Conservation (phyloP, 2,329 filamentous ascomycete genomes). For the Ampelomyces quisqualis region DNA sequence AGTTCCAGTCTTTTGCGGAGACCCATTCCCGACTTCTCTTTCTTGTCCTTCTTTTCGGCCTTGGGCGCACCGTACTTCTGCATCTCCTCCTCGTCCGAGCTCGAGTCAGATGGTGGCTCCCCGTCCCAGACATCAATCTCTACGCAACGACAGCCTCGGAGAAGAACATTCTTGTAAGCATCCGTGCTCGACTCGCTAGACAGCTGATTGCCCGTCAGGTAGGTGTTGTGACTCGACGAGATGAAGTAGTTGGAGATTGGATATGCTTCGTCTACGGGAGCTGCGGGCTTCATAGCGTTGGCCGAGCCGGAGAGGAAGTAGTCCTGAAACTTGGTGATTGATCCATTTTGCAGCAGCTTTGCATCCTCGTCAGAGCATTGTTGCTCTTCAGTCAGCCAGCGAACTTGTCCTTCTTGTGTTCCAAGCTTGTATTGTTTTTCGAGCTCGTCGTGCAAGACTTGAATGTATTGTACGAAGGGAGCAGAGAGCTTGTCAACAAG, state of each 20-base stretch:
- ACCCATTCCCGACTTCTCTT: constrained; percentile 22
- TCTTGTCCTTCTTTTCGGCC: constrained; percentile 26
- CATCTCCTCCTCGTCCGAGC: constrained; percentile 39
- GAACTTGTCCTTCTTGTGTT: constrained; percentile 32
- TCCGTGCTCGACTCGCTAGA: constrained; percentile 74
- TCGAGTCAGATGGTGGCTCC: constrained; percentile 48
- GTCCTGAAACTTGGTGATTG: constrained; percentile 37
- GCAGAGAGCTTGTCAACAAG: constrained; percentile 34
- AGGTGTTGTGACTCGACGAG: constrained; percentile 93
- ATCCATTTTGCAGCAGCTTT: constrained; percentile 31
- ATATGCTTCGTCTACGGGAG: constrained; percentile 58
- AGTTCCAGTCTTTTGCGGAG: constrained; percentile 41
- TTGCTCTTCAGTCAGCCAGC: constrained; percentile 39
- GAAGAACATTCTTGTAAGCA: constrained; percentile 74
- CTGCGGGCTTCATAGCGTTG: constrained; percentile 48
- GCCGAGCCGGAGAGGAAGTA: constrained; percentile 52
- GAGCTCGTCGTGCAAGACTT: constrained; percentile 31
- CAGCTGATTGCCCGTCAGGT: constrained; percentile 82
- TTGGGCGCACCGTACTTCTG: constrained; percentile 21
- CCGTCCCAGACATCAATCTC: constrained; percentile 97
- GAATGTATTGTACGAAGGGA: constrained; percentile 32
- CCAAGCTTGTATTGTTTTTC: constrained; percentile 32
- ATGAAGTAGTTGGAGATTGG: constrained; percentile 90
- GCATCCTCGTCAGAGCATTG: constrained; percentile 24
- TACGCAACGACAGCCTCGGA: constrained; percentile 80